Conservation (phyloP, 768 basidiomycete species). For the Tylopilus felleus region DNA sequence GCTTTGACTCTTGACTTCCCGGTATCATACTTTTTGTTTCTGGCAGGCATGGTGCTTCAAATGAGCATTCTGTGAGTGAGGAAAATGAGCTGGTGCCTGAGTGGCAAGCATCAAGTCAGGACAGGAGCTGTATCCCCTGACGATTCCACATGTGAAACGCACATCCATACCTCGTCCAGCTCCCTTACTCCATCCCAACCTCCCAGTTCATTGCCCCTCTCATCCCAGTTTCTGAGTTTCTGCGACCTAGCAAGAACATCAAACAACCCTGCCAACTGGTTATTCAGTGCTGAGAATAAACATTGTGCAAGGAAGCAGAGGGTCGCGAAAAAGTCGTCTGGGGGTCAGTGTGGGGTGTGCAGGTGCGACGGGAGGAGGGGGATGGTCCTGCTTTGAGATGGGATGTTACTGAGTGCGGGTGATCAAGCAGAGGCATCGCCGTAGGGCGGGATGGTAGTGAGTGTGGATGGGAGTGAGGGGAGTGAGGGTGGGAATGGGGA, state of each 20-base stretch:
- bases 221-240: constrained; percentile 30
- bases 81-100: neutral
- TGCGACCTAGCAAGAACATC: constrained; percentile 33
- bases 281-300: constrained; percentile 41
- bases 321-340: constrained; percentile 48
- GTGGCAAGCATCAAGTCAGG: neutral
- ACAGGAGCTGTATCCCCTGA: neutral
- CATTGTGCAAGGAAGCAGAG: constrained; percentile 35
- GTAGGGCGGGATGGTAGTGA: neutral
- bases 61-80: neutral
- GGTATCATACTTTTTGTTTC: neutral
- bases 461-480: neutral
- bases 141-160: neutral
- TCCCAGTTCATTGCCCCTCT: constrained; percentile 9
- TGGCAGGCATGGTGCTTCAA: neutral
- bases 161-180: neutral
- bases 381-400: neutral
- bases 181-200: neutral
- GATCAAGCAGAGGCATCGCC: neutral
- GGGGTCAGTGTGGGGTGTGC: constrained; percentile 13
- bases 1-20: neutral
- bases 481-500: neutral
- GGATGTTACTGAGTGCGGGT: constrained; percentile 6
- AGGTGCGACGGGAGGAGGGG: neutral
- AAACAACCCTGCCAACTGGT: constrained; percentile 45